These are phyloP conservation scores for Candida multigemmis DNA, from an alignment of 805 yeast genomes.

Conservation along the genomic window DNA sequence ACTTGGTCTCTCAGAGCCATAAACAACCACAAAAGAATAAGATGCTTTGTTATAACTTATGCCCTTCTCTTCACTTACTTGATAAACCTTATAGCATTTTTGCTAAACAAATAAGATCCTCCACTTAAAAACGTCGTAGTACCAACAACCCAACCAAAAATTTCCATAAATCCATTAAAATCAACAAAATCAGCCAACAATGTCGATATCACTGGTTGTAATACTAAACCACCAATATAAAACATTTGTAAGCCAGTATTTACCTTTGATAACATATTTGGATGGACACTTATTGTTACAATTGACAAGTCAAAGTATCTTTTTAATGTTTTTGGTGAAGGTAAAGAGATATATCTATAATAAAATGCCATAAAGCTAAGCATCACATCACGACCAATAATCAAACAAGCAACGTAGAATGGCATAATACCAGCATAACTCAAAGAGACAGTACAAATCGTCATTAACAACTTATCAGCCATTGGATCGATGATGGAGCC, in stretches of 20 bases:
- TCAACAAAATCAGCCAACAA: conserved; percentile 6
- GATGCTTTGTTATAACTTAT: too few species aligned
- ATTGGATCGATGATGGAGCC: conserved; percentile 92
- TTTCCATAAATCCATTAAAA: conserved; percentile 10
- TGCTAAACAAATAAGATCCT: conserved; percentile 62
- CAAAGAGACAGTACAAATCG: conserved; percentile 71
- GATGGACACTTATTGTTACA: conserved; percentile 81
- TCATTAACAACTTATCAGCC: conserved; percentile 90
- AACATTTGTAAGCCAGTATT: conserved; percentile 93
- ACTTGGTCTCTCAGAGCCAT: too few species aligned
- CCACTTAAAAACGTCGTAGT: conserved; percentile 75
- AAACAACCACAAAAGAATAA: too few species aligned
- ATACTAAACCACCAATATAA: conserved; percentile 51
- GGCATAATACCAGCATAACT: conserved; percentile 69
- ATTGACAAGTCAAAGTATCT: conserved; percentile 73
- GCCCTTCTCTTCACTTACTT: conserved; percentile 4
- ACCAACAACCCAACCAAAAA: conserved; percentile 20
- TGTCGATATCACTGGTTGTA: conserved; percentile 21
- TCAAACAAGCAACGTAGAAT: conserved; percentile 46
- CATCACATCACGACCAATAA: conserved; percentile 76
- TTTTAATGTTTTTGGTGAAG: conserved; percentile 62
- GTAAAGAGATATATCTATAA: conserved; percentile 64
- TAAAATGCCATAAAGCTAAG: conserved; percentile 66
- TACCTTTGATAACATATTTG: conserved; percentile 76
- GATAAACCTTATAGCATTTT: conserved; percentile 55